phyloP scores from a whole-genome alignment of 2,329 filamentous ascomycete genomes.

The Diplocarpon mali region DNA sequence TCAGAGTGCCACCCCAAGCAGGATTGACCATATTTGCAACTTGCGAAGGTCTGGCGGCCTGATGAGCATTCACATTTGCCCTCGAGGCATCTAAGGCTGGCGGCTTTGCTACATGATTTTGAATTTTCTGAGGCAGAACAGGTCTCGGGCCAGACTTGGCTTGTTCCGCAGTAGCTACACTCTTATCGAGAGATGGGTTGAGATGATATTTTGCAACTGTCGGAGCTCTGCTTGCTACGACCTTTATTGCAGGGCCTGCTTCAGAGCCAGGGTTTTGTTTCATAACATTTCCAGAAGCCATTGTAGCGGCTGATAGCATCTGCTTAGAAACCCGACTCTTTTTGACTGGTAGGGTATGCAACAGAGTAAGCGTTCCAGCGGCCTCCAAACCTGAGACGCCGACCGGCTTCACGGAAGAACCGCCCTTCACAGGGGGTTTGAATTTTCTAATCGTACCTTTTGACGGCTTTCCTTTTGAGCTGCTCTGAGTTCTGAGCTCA shows the following conservation, averaged over 20 bases:
- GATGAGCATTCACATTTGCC: no score
- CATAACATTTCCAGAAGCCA: background rate
- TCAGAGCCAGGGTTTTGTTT: background rate
- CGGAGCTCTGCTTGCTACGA: background rate
- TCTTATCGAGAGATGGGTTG: background rate
- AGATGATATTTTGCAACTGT: background rate
- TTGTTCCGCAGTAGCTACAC: background rate
- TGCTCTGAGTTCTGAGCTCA: conserved; percentile 8
- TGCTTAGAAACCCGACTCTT: background rate
- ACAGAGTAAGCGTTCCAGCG: background rate
- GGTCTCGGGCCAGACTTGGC: no score
- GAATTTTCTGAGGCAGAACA: no score
- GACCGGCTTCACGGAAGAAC: no score
- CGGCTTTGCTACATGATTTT: background rate
- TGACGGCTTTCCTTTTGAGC: background rate
- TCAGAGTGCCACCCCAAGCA: background rate
- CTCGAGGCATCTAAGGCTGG: no score
- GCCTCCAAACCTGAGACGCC: background rate
- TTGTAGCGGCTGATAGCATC: background rate
- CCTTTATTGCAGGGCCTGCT: background rate
- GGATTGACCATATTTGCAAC: no score
- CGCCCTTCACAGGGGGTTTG: background rate
- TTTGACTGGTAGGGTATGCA: background rate
- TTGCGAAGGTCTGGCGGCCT: no score
- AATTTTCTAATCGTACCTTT: conserved; percentile 8